A percentile compares a stretch with the other conserved stretches of the same genome.
These are phyloP conservation scores for Pseudogymnoascus sp. DNA, from an alignment of 2,329 filamentous ascomycete species.

Conservation along the genomic window DNA sequence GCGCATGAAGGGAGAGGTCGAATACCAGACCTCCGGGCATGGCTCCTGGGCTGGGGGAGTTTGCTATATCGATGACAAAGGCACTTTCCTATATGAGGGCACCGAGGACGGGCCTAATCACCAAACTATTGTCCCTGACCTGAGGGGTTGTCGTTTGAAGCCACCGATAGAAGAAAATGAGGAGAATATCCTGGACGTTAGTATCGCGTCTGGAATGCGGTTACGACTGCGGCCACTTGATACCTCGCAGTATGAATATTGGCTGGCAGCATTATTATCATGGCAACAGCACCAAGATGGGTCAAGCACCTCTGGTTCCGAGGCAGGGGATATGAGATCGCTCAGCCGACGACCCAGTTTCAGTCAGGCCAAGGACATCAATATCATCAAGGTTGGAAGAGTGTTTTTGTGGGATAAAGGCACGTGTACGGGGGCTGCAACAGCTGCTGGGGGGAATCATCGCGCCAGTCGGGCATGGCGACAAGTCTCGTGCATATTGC, in stretches of 20 bases:
- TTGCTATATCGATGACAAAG: constrained; percentile 68
- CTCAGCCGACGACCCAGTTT: constrained; percentile 38
- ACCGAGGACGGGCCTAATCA: constrained; percentile 58
- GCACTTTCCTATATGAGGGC: constrained; percentile 65
- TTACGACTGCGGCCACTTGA: constrained; percentile 56
- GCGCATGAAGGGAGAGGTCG: constrained; percentile 68
- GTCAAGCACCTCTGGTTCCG: constrained; percentile 4
- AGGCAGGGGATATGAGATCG: background rate
- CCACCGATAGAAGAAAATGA: constrained; percentile 42
- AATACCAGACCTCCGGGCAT: constrained; percentile 55
- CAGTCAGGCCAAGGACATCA: constrained; percentile 51
- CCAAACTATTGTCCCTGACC: constrained; percentile 59
- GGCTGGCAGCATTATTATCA: constrained; percentile 71
- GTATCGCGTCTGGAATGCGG: constrained; percentile 47
- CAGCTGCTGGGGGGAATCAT: constrained; percentile 42
- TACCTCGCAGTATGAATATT: constrained; percentile 62
- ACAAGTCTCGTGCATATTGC: constrained; percentile 81
- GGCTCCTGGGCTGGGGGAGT: constrained; percentile 62
- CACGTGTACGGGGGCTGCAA: constrained; percentile 40
- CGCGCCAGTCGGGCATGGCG: constrained; percentile 63
- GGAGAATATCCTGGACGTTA: constrained; percentile 45
- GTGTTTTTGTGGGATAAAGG: constrained; percentile 87
- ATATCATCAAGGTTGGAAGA: constrained; percentile 92
- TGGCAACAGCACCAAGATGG: constrained; percentile 54
- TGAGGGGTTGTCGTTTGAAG: constrained; percentile 64